A percentile compares a stretch with the other conserved stretches of the same genome.
These are phyloP conservation scores for Tetrapyrgos nigripes DNA, from an alignment of 1,284 basidiomycete species.

Conservation along the genomic window DNA sequence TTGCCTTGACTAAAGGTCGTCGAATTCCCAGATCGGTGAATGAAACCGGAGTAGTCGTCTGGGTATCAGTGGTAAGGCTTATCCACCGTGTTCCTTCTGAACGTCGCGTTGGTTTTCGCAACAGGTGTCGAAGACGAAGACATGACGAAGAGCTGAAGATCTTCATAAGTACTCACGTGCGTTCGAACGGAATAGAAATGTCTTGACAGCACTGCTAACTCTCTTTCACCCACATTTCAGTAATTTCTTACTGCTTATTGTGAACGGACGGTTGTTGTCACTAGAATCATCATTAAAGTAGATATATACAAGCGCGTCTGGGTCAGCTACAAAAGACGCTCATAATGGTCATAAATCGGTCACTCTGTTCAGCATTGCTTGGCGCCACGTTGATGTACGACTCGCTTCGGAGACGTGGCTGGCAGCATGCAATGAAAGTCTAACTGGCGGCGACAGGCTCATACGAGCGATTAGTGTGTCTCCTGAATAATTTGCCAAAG, in stretches of 20 bases:
- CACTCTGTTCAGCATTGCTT: no score
- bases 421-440: no score
- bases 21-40: slow-evolving; percentile 61
- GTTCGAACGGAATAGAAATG: no score
- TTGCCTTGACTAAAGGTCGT: slow-evolving; percentile 49
- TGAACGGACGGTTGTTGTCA: no score
- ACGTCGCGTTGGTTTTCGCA: slow-evolving; percentile 11
- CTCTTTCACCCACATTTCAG: no score
- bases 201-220: no score
- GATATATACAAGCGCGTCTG: neutral
- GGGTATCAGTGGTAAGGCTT: slow-evolving; percentile 25
- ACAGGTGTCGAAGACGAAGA: no score
- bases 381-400: neutral
- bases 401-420: neutral
- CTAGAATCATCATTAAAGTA: neutral
- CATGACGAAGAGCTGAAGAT: neutral
- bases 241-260: no score
- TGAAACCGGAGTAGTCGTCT: slow-evolving; percentile 25
- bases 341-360: neutral
- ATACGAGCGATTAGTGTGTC: slow-evolving; percentile 43
- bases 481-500: slow-evolving; percentile 58
- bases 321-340: neutral
- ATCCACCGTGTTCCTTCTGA: slow-evolving; percentile 23
- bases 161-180: no score
- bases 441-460: neutral